These are phyloP conservation scores for Suillus fuscotomentosus DNA, from an alignment of 768 basidiomycete genomes.

Conservation along the genomic window DNA sequence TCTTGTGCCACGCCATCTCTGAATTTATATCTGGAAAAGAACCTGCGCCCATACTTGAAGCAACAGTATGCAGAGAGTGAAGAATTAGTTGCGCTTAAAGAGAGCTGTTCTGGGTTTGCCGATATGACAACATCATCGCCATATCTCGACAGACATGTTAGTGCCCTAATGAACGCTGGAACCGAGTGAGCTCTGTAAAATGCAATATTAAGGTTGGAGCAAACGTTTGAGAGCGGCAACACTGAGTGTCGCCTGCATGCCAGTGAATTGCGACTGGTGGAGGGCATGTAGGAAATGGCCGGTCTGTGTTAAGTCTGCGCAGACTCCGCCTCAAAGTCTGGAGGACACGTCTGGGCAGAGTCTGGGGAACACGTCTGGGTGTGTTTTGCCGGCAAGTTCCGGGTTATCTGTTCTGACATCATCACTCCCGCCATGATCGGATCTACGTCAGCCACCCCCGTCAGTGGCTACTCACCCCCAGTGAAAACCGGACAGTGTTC, in stretches of 20 bases:
- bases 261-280: slow-evolving; percentile 26
- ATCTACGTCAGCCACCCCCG: too few relatives aligned
- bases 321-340: too few relatives aligned
- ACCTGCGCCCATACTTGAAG: slow-evolving; percentile 64
- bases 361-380: too few relatives aligned
- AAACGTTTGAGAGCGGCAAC: slow-evolving; percentile 51
- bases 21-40: slow-evolving; percentile 62
- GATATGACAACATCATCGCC: slow-evolving; percentile 78
- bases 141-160: slow-evolving; percentile 77
- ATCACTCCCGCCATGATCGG: too few relatives aligned
- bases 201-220: slow-evolving; percentile 5
- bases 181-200: slow-evolving; percentile 22
- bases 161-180: slow-evolving; percentile 70
- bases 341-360: too few relatives aligned
- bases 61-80: slow-evolving; percentile 82
- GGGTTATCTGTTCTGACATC: too few relatives aligned
- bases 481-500: too few relatives aligned
- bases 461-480: too few relatives aligned
- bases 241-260: slow-evolving; percentile 74
- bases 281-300: too few relatives aligned
- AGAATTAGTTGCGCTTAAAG: slow-evolving; percentile 74
- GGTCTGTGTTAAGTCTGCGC: too few relatives aligned
- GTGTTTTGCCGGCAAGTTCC: too few relatives aligned
- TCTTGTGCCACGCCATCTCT: slow-evolving; percentile 33
- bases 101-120: slow-evolving; percentile 57